Percentiles rank a stretch among this genome's conserved stretches.
phyloP scores from a whole-genome alignment of 345 rosid genomes.

The Linum lewisii region DNA sequence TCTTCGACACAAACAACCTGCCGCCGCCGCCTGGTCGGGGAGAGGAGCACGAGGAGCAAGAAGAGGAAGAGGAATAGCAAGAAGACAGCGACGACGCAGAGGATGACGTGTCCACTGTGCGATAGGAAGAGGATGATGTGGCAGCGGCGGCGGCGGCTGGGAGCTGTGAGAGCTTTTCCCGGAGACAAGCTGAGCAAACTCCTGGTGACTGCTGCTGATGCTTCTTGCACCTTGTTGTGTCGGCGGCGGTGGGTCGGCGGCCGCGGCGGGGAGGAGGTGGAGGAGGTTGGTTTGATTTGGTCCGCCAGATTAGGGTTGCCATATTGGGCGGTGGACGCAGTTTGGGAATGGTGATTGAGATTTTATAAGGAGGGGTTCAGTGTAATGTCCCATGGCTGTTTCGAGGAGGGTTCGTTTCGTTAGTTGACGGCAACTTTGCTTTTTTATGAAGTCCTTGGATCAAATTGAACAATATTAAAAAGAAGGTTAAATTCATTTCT shows the following conservation, averaged over 20 bases:
- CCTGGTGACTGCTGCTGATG: background rate
- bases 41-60: background rate
- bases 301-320: too few species aligned
- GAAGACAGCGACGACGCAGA: background rate
- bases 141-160: background rate
- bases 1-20: background rate
- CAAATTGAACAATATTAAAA: too few species aligned
- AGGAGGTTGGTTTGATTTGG: too few species aligned
- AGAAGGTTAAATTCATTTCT: too few species aligned
- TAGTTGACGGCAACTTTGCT: too few species aligned
- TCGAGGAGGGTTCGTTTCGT: too few species aligned
- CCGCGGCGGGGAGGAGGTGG: too few species aligned
- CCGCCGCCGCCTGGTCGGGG: background rate
- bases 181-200: background rate
- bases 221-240: background rate
- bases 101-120: background rate
- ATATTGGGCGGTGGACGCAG: too few species aligned
- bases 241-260: background rate
- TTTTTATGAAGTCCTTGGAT: too few species aligned
- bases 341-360: too few species aligned
- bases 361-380: too few species aligned
- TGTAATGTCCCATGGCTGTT: too few species aligned
- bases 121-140: background rate
- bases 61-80: background rate
- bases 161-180: background rate